Evolutionary conservation across 225 moss, liverwort and hornwort genomes (phyloP), one percentile per base, ranked within the genome.

Genomic region (Pleurozium schreberi): DNA sequence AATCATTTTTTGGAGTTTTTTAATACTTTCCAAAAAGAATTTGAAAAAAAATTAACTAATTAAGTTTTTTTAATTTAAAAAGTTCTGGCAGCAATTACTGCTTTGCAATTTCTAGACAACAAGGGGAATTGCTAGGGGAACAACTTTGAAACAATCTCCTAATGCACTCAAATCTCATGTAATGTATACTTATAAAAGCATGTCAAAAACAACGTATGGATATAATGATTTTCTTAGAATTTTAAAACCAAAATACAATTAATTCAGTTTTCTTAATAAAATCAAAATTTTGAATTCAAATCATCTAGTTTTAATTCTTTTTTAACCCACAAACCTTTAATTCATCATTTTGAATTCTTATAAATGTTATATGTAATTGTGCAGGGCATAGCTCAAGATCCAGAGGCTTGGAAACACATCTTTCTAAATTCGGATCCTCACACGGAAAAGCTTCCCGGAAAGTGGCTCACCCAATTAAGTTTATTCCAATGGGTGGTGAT

Each of bases 401-500:
- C 78, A 20, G 23, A 88, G 33, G 43, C 88, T 18, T 98, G 98
- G 98, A 91, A 91, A 55, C 91, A 71, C 38, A 85, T 93, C 7
- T 96, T 97, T 52, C 69, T 90, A 18, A 90, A 58, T 45, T 55
- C 83, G 3, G 83, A 96, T 64, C 98, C 98, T 3, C 97, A 97
- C 20, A 87, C 15, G 5, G 91, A 93, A 66, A 86, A 87, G 6
- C 45, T 96, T 8, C 97, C 96, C 0, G 64, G 73, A 73, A 91
- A 90, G 53, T 98, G 98, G 98, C 22, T 10, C 2, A 80, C 86
- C 6, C 43, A 59, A 21, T 67, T 94, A 30, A 91, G 53, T 77
- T 87, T 90, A 12, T 98, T 98, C 74, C 97, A 97, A 49, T 96
- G 95, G 88, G 92, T 98, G 11, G 86, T 96, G 5, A 18, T 97